These are phyloP conservation scores for Haematococcus lacustris DNA, from an alignment of 139 green algal species.

Conservation along the genomic window DNA sequence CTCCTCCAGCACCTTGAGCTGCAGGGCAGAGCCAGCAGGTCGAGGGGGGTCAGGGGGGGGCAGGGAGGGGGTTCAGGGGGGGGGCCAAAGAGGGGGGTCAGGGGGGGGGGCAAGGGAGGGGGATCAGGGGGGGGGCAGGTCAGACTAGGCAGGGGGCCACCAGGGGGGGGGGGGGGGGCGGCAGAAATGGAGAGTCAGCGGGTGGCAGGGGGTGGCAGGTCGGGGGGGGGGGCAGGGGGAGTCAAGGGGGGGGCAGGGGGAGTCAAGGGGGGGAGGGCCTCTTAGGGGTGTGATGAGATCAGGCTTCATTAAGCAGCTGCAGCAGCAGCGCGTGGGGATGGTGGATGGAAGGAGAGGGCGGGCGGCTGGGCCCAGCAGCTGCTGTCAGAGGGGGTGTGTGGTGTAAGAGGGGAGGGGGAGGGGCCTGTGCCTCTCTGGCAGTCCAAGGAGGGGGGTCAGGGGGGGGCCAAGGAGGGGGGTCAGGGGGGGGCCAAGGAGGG, in stretches of 20 bases:
- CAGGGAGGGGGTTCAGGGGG: no score
- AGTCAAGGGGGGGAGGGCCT: no score
- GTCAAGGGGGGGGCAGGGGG: neutral
- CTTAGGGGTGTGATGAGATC: no score
- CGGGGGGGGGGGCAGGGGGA: neutral
- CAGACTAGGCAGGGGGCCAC: neutral
- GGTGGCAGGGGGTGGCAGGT: no score
- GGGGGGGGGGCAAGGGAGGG: neutral
- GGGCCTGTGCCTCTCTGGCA: no score
- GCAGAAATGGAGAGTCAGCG: no score
- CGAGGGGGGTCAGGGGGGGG: neutral
- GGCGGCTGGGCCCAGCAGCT: neutral
- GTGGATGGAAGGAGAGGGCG: neutral
- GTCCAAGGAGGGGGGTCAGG: no score
- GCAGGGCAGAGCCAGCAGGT: constrained; percentile 20
- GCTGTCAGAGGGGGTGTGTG: neutral
- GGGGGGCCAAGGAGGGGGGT: no score
- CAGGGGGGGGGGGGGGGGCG: neutral
- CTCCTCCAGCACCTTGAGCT: constrained; percentile 44
- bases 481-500: no score
- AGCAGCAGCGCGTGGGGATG: neutral
- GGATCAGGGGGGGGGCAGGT: neutral
- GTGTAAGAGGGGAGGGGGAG: neutral
- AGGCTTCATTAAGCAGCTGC: no score
- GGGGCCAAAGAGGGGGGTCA: neutral